phyloP scores from a whole-genome alignment of 805 yeast genomes.

The Diddensiella santjacobensis region DNA sequence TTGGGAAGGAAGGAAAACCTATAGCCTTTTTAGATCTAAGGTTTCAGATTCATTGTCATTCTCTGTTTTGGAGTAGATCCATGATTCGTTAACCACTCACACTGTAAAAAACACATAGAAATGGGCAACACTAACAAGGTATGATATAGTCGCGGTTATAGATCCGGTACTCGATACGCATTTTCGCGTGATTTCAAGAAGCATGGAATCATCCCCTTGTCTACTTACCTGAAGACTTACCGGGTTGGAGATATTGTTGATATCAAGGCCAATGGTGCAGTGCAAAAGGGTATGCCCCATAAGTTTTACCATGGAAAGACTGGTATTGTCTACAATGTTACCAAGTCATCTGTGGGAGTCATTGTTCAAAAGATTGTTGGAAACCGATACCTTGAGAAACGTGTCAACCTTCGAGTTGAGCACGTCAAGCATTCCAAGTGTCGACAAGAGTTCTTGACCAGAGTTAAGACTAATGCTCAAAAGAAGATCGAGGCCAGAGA shows the following conservation, averaged over 20 bases:
- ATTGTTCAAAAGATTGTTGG: conserved; percentile 98
- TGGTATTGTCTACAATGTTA: conserved; percentile 97
- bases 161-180: conserved; percentile 99
- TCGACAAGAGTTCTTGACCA: conserved; percentile 97
- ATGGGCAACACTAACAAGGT: too few relatives aligned
- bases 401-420: conserved; percentile 97
- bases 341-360: conserved; percentile 98
- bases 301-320: conserved; percentile 99
- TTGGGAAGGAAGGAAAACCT: too few relatives aligned
- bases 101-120: too few relatives aligned
- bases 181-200: conserved; percentile 99
- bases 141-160: conserved; percentile 80
- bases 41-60: too few relatives aligned
- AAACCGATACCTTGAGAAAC: conserved; percentile 98
- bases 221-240: conserved; percentile 96
- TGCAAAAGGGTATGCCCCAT: conserved; percentile 99
- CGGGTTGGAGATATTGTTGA: conserved; percentile 99
- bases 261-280: conserved; percentile 98
- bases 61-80: too few relatives aligned
- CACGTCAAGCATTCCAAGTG: conserved; percentile 99
- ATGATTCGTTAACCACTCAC: too few relatives aligned
- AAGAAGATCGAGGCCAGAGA: conserved; percentile 92
- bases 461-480: conserved; percentile 96
- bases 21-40: too few relatives aligned
- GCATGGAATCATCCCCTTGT: conserved; percentile 91